phyloP scores from a whole-genome alignment of 495 filamentous ascomycete species.

The Daldinia decipiens region DNA sequence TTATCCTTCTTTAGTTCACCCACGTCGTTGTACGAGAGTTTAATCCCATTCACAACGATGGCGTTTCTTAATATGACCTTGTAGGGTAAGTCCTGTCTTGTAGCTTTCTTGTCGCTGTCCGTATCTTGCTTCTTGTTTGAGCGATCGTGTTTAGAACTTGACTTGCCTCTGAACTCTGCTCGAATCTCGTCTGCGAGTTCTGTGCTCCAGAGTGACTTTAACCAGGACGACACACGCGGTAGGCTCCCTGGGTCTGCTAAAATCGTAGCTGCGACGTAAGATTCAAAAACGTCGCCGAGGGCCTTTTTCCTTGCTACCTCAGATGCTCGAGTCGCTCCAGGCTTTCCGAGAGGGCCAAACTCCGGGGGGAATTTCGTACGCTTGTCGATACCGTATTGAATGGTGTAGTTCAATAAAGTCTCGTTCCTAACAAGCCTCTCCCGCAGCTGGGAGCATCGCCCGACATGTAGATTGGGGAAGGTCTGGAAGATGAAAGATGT shows the following conservation, averaged over 20 bases:
- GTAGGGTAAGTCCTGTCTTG: conserved; percentile 45
- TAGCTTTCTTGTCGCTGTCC: conserved; percentile 4
- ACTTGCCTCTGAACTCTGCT: conserved; percentile 41
- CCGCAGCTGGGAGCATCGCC: conserved; percentile 71
- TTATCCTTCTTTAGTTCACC: conserved; percentile 63
- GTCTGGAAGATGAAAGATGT: conserved; percentile 70
- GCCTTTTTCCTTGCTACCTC: conserved; percentile 71
- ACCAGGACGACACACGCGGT: conserved; percentile 68
- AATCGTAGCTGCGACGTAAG: conserved; percentile 82
- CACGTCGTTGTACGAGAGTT: conserved; percentile 72
- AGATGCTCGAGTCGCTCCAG: conserved; percentile 48
- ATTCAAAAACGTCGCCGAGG: conserved; percentile 86
- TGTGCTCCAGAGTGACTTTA: conserved; percentile 73
- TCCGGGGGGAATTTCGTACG: conserved; percentile 64
- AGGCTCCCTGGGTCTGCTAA: conserved; percentile 72
- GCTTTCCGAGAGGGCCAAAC: conserved; percentile 50
- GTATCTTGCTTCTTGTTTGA: conserved; percentile 21
- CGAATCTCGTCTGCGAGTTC: conserved; percentile 56
- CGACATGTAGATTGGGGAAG: conserved; percentile 68
- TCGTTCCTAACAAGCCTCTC: conserved; percentile 80
- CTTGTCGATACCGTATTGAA: conserved; percentile 73
- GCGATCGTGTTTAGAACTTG: conserved; percentile 25
- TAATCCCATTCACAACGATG: conserved; percentile 68
- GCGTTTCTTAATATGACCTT: conserved; percentile 65
- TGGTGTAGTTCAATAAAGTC: conserved; percentile 72